Base-by-base conservation (phyloP, 1,284 basidiomycete species). In the Apiotrichum veenhuisii region DNA sequence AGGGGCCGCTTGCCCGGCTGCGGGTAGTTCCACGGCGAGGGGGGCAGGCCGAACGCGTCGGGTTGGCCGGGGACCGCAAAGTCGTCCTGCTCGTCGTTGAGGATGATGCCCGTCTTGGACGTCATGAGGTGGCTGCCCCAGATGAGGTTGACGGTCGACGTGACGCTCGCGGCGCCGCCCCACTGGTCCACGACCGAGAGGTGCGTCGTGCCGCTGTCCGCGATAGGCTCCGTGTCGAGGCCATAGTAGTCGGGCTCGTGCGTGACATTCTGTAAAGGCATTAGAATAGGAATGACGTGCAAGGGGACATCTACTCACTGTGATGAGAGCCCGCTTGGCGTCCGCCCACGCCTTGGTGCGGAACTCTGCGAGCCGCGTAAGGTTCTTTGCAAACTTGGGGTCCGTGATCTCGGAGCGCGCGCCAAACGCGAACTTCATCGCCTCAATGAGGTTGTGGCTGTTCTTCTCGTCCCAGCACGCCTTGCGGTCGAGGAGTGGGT, bases 161-260 rank as follows among this genome's bases (percentile, higher is more conserved):
- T 96, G 26, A 96, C 73, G 23, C 88, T 77, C 3, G 91, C 89
- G 0, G 87, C 90, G 81, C 92, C 91, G 36, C 90, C 91, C 70
- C 87, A 81, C 65, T 82, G 81, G 76, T 96, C 93, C 2, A 93
- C 79, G 14, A 87, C 82, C 17, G 87, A 89, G 5, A 87, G 81
- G 70, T 95, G 92, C 55, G 88, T 92, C 85, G 93, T 97, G 38
- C 94, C 93, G 76, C 93, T 89, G 74, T 95, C 90, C 8, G 79
- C 80, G 26, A 81, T 81, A 23, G 89, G 77, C 64, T 91, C 91
- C 66, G 85, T 91, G 42, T 87, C 80, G 1, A 93, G 88, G 25
- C 89, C 82, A 72, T 97, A 96, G 74, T 94, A 93, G 25, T 84
- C 82, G 2, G 88, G 81, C 3, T 81, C 73, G 71, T 95, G 91